phyloP scores from a whole-genome alignment of 208 protist species.

The Wallacemonas collosoma region DNA sequence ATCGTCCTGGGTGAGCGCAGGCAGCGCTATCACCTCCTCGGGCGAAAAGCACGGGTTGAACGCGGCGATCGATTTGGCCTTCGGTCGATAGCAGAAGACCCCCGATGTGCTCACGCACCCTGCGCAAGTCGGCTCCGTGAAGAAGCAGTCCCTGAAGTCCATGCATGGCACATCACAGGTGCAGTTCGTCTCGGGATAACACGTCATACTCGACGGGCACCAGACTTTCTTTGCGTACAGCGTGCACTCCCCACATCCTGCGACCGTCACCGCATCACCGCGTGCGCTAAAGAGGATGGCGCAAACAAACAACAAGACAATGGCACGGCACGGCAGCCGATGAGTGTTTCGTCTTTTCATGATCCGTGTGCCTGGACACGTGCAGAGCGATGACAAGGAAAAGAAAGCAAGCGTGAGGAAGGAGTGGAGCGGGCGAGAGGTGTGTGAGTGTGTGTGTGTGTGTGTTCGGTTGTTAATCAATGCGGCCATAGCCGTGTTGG shows the following conservation, averaged over 20 bases:
- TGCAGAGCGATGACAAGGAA: background rate
- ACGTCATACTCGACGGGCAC: conserved; percentile 61
- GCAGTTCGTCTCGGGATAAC: conserved; percentile 35
- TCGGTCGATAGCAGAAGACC: conserved; percentile 31
- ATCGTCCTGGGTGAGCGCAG: conserved; percentile 1
- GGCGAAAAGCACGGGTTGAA: conserved; percentile 38
- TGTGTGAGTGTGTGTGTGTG: no score
- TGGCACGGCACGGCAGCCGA: background rate
- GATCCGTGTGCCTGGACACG: background rate
- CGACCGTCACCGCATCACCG: conserved; percentile 15
- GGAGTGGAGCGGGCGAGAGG: background rate
- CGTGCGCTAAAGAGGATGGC: background rate
- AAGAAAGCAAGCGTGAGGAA: conserved; percentile 17
- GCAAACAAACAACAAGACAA: background rate
- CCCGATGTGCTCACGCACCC: conserved; percentile 47
- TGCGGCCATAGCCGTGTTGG: no score
- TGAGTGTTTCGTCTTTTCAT: background rate
- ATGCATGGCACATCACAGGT: conserved; percentile 39
- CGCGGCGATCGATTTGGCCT: background rate
- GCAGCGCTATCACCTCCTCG: background rate
- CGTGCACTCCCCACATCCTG: conserved; percentile 53
- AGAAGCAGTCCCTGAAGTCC: conserved; percentile 44
- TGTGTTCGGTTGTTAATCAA: no score
- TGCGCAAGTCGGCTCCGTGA: conserved; percentile 34
- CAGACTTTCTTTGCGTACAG: conserved; percentile 32